Percentiles rank a stretch among this genome's conserved stretches.
Evolutionary conservation across 352 stramenopile genomes (phyloP).

Genomic region (Plasmopara viticola): DNA sequence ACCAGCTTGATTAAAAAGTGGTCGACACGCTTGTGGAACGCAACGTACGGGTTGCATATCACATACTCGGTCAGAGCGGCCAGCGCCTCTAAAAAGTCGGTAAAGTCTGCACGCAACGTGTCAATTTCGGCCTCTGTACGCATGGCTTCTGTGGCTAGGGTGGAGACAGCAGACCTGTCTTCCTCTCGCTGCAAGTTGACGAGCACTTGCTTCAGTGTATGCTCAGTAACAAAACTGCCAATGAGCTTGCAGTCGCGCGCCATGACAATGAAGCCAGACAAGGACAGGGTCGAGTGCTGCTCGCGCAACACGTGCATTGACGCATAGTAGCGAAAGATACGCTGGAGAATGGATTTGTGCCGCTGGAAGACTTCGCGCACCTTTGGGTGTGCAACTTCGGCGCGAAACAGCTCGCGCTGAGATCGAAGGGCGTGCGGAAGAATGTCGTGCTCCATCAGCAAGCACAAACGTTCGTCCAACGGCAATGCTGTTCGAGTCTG

Average conservation of each 20-base stretch:
- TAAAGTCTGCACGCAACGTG: constrained; percentile 45
- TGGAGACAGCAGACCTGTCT: constrained; percentile 4
- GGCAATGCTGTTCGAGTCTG: constrained; percentile 17
- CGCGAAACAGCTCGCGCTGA: constrained; percentile 69
- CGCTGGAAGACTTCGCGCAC: constrained; percentile 68
- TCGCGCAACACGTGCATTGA: constrained; percentile 70
- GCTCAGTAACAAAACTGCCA: constrained; percentile 67
- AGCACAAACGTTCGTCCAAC: constrained; percentile 52
- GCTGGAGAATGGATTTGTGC: constrained; percentile 60
- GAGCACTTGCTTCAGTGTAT: constrained; percentile 74
- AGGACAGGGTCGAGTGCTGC: constrained; percentile 64
- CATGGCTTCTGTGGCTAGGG: constrained; percentile 1
- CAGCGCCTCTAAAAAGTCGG: constrained; percentile 63
- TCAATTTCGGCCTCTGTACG: constrained; percentile 34
- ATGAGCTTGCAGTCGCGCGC: constrained; percentile 71
- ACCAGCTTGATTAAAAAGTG: constrained; percentile 74
- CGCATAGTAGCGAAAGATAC: constrained; percentile 77
- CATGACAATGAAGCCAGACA: constrained; percentile 55
- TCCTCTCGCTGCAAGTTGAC: constrained; percentile 65
- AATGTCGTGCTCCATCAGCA: constrained; percentile 63
- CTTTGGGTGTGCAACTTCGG: constrained; percentile 57
- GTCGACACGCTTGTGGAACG: constrained; percentile 68
- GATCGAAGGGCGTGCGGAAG: constrained; percentile 63
- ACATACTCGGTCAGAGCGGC: constrained; percentile 73
- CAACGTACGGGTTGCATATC: constrained; percentile 72